Conservation (phyloP, 1,284 basidiomycete species). For the Melampsora occidentalis region DNA sequence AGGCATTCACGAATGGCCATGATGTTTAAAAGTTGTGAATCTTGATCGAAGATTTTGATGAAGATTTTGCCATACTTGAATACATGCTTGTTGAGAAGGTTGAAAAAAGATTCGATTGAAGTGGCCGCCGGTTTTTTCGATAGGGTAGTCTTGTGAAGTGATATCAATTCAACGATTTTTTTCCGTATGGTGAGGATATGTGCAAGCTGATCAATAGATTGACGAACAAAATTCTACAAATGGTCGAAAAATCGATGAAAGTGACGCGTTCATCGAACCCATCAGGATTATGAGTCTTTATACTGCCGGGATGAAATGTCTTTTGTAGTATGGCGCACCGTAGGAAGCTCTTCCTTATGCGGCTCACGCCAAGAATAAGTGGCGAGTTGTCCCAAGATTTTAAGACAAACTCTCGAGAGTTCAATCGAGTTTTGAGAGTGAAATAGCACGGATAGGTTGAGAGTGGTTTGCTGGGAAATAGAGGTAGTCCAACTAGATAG, state of each 20-base stretch:
- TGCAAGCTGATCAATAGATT: slow-evolving; percentile 26
- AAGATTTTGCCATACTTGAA: slow-evolving; percentile 41
- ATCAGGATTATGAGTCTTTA: neutral
- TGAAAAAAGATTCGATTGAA: slow-evolving; percentile 34
- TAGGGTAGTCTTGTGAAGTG: slow-evolving; percentile 21
- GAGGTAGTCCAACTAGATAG: slow-evolving; percentile 29
- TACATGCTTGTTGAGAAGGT: slow-evolving; percentile 31
- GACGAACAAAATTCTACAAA: slow-evolving; percentile 28
- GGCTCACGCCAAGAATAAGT: slow-evolving; percentile 39
- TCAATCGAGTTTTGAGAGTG: slow-evolving; percentile 33
- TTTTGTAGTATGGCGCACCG: slow-evolving; percentile 9
- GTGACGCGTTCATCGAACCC: neutral
- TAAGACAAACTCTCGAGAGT: slow-evolving; percentile 32
- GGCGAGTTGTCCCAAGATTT: slow-evolving; percentile 30
- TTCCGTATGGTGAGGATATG: slow-evolving; percentile 24
- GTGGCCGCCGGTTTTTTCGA: slow-evolving; percentile 15
- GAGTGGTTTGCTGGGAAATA: slow-evolving; percentile 25
- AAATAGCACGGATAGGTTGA: slow-evolving; percentile 36
- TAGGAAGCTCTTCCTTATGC: slow-evolving; percentile 27
- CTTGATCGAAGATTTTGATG: slow-evolving; percentile 27
- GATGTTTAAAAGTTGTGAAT: slow-evolving; percentile 25
- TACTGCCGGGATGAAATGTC: neutral
- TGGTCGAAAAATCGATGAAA: neutral
- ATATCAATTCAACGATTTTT: slow-evolving; percentile 8
- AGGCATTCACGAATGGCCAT: slow-evolving; percentile 14